Evolutionary conservation across 2,329 filamentous ascomycete genomes (phyloP), one percentile per base, ranked within the genome.

Genomic region (Fusarium subtropicale): DNA sequence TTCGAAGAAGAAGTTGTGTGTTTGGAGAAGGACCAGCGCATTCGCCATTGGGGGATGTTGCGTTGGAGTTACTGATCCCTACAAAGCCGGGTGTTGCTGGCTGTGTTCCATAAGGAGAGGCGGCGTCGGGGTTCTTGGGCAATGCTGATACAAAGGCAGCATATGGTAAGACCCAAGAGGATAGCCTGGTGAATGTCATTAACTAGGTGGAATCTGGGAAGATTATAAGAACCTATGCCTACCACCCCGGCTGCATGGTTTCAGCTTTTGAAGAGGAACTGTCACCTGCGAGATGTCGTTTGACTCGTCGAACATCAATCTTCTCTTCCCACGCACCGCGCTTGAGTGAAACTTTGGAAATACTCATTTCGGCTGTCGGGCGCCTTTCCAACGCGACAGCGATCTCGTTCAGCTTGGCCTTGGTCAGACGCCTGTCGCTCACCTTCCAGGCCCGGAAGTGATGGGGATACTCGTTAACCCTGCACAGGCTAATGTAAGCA

Each of bases 151-250:
- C 22, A 41, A 64, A 56, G 2, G 69, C 69, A 1, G 31, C 38
- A 16, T 70, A 71, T 1, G 69, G 67, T 1, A 68, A 68, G 2
- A 30, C 54, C 53, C 55, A 68, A 1, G 46, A 59, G 0, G 61
- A 66, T 0, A 71, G 39, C 8, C 67, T 70, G 7, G 1, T 10
- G 2, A 0, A 7, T 0, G 1, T 47, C 0, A 47, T 28, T 10
- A 6, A 4, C 11, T 5, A 4, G 0, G 16, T 5, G 1, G n/a
- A n/a, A n/a, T n/a, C n/a, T n/a, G n/a, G n/a, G n/a, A n/a, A n/a
- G n/a, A n/a, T n/a, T n/a, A n/a, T n/a, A n/a, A n/a, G n/a, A n/a
- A n/a, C n/a, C n/a, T n/a, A n/a, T n/a, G n/a, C n/a, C n/a, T n/a
- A 48, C 45, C 26, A 48, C 8, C 45, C 45, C 0, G 20, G 20